phyloP scores from a whole-genome alignment of 1,139 yeast genomes.

The Kazachstania sp. region DNA sequence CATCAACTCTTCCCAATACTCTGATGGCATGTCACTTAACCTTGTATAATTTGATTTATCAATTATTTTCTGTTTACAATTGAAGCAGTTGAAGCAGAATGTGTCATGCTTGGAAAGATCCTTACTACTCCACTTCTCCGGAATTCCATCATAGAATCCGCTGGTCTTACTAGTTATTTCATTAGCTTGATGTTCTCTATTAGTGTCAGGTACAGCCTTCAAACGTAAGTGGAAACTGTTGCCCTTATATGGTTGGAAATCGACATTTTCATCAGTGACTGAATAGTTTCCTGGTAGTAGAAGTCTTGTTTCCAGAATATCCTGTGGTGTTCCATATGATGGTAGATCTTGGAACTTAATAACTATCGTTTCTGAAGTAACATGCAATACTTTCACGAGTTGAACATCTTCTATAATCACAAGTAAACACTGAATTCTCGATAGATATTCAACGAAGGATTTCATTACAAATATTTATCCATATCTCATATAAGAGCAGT shows the following conservation, averaged over 20 bases:
- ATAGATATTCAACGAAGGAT: conserved; percentile 10
- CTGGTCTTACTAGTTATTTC: no score
- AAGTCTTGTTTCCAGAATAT: no score
- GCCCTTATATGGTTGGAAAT: not conserved
- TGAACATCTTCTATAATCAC: conserved; percentile 10
- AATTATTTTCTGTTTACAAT: conserved; percentile 13
- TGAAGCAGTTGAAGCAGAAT: conserved; percentile 13
- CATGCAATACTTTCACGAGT: conserved; percentile 1
- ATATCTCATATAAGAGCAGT: no score
- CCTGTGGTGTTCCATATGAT: not conserved
- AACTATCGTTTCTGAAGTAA: not conserved
- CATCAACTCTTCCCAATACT: conserved; percentile 91
- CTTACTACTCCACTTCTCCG: conserved; percentile 17
- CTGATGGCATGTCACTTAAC: conserved; percentile 75
- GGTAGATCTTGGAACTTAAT: not conserved
- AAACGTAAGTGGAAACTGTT: conserved; percentile 8
- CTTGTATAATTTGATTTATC: conserved; percentile 12
- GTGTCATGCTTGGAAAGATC: not conserved
- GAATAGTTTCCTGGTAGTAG: not conserved
- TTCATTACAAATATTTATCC: conserved; percentile 2
- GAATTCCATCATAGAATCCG: conserved; percentile 10
- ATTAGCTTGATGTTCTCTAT: no score
- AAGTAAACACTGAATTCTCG: conserved; percentile 14
- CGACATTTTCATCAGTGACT: not conserved
- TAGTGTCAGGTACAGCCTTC: not conserved